Percentiles rank a stretch among this genome's conserved stretches.
Conservation (phyloP, 202 grass and related monocot genomes). For the Saccharum hybrid region DNA sequence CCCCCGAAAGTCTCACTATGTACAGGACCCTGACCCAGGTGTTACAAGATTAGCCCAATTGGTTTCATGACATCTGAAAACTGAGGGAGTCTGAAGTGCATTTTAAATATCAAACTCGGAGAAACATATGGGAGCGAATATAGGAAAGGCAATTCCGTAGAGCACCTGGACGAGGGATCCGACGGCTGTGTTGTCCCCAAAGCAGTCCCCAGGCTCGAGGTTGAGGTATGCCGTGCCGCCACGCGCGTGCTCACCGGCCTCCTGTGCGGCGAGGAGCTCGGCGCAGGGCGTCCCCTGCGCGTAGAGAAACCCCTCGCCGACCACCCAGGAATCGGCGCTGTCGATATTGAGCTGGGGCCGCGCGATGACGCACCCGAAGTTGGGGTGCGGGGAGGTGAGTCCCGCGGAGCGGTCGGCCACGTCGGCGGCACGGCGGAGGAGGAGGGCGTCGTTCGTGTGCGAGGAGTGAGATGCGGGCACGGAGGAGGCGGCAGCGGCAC, state of each 20-base stretch:
- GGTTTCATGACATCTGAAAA: background rate
- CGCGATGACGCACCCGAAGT: constrained; percentile 84
- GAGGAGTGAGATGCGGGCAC: constrained; percentile 7
- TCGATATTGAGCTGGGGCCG: constrained; percentile 22
- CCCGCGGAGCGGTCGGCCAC: constrained; percentile 83
- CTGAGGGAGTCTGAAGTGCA: background rate
- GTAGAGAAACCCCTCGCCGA: constrained; percentile 80
- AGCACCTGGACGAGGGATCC: constrained; percentile 79
- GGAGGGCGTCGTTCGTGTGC: constrained; percentile 43
- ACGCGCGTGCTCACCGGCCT: constrained; percentile 64
- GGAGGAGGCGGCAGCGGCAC: background rate
- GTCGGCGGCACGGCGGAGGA: constrained; percentile 67
- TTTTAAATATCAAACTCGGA: background rate
- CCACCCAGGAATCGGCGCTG: constrained; percentile 39
- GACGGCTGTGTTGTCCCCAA: constrained; percentile 66
- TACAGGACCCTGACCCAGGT: background rate
- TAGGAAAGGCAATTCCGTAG: background rate
- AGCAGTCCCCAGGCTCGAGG: constrained; percentile 86
- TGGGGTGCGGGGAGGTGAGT: constrained; percentile 74
- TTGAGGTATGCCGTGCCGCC: constrained; percentile 83
- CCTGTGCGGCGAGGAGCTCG: constrained; percentile 69
- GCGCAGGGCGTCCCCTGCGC: constrained; percentile 89
- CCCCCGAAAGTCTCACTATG: background rate
- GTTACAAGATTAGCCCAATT: background rate
- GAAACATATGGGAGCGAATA: background rate